Percentiles rank a stretch among this genome's conserved stretches.
These are phyloP conservation scores for Noccaea caerulescens DNA, from an alignment of 345 rosid genomes.

Conservation along the genomic window DNA sequence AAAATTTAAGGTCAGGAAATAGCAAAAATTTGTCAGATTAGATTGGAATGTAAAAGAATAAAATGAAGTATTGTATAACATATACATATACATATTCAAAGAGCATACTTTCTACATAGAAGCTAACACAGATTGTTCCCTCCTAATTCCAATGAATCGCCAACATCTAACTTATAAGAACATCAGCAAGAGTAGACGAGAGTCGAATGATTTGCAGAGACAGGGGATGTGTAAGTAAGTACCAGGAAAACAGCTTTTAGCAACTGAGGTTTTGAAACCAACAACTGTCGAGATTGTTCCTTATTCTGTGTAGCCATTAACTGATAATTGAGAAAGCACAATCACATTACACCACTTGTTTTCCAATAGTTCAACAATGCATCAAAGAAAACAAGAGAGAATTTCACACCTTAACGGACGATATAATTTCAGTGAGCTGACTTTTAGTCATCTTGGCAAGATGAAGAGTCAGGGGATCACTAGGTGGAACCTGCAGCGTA, in stretches of 20 bases:
- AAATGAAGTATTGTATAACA: background rate
- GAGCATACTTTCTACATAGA: constrained; percentile 5
- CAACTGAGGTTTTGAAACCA: constrained; percentile 74
- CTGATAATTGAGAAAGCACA: constrained; percentile 46
- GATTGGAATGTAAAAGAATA: background rate
- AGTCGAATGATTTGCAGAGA: background rate
- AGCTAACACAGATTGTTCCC: background rate
- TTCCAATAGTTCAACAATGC: constrained; percentile 26
- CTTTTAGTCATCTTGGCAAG: constrained; percentile 86
- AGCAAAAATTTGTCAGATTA: background rate
- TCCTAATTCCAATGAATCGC: constrained; percentile 22
- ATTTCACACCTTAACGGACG: constrained; percentile 82
- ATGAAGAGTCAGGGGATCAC: constrained; percentile 90
- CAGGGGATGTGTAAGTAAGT: constrained; percentile 39
- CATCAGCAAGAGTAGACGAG: background rate
- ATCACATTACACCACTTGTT: constrained; percentile 18
- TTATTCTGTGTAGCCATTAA: constrained; percentile 70
- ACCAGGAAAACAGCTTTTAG: constrained; percentile 93
- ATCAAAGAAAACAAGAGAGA: background rate
- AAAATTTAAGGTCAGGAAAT: background rate
- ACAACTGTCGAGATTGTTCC: constrained; percentile 76
- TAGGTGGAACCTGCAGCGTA: constrained; percentile 56
- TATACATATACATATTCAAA: constrained; percentile 1
- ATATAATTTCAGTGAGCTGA: constrained; percentile 77
- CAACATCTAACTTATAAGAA: constrained; percentile 7